A percentile compares a stretch with the other conserved stretches of the same genome.
Evolutionary conservation across 192 early-diverging fungal species (phyloP).

Genomic region (Phlyctochytrium bullatum): DNA sequence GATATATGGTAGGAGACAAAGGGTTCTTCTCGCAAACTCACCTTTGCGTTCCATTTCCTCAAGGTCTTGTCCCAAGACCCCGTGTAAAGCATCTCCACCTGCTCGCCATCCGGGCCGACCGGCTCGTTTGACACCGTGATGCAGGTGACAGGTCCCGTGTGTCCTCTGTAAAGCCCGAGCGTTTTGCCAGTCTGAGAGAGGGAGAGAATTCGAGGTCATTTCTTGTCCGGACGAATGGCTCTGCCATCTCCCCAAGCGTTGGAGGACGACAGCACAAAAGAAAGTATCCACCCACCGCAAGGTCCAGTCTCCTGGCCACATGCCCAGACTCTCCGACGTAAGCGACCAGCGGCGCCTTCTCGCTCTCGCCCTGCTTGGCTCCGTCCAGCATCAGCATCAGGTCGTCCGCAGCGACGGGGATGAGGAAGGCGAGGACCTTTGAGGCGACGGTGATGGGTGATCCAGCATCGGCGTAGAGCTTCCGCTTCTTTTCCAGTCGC

Average conservation of each 20-base stretch:
- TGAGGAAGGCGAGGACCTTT: conserved; percentile 56
- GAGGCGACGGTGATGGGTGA: conserved; percentile 61
- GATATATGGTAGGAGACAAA: no score
- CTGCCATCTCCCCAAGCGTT: no score
- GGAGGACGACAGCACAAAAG: no score
- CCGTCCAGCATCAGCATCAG: neutral
- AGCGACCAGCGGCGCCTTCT: conserved; percentile 23
- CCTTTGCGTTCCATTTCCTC: conserved; percentile 77
- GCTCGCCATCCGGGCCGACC: conserved; percentile 34
- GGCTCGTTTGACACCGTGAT: conserved; percentile 28
- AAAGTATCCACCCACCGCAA: conserved; percentile 50
- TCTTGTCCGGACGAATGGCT: no score
- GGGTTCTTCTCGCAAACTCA: no score
- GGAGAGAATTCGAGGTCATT: no score
- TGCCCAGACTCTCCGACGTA: conserved; percentile 74
- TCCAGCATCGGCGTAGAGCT: conserved; percentile 51
- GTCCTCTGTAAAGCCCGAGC: conserved; percentile 41
- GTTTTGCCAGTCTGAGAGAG: conserved; percentile 35
- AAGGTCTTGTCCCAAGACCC: conserved; percentile 96
- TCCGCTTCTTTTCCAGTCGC: conserved; percentile 45
- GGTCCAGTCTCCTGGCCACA: conserved; percentile 63
- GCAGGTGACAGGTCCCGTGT: conserved; percentile 57
- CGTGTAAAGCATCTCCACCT: conserved; percentile 62
- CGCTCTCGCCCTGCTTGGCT: neutral
- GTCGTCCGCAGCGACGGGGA: neutral